These are phyloP conservation scores for Ajuga reptans DNA, from an alignment of 305 asterid species.

Conservation along the genomic window DNA sequence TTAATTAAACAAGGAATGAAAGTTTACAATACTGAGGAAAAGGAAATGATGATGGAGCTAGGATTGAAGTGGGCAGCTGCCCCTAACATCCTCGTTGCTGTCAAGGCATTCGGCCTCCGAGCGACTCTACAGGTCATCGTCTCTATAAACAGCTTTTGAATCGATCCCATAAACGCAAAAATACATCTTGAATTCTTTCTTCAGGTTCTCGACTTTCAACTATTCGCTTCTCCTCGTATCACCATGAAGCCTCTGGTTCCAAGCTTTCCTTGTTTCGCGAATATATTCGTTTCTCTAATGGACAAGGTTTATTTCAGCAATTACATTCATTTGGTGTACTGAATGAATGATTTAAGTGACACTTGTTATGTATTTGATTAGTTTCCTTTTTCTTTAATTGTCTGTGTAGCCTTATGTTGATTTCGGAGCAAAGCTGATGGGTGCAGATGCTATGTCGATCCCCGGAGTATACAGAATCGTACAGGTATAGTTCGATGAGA, in stretches of 20 bases:
- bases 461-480: constrained; percentile 72
- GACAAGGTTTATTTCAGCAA: constrained; percentile 43
- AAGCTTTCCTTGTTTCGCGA: constrained; percentile 69
- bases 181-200: neutral
- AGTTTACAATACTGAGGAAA: constrained; percentile 74
- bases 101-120: constrained; percentile 67
- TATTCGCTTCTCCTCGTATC: constrained; percentile 76
- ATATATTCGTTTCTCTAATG: constrained; percentile 73
- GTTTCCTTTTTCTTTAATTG: neutral
- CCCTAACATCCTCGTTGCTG: constrained; percentile 67
- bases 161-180: too few species aligned
- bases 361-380: neutral
- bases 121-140: constrained; percentile 63
- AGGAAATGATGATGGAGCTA: constrained; percentile 78
- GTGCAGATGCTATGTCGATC: constrained; percentile 81
- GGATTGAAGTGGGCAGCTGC: constrained; percentile 71
- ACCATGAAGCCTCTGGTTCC: constrained; percentile 86
- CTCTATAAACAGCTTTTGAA: neutral
- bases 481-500: constrained; percentile 37
- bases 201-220: constrained; percentile 81
- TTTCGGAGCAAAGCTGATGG: constrained; percentile 75
- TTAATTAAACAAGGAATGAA: too few species aligned
- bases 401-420: constrained; percentile 74
- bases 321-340: neutral
- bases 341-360: neutral